Percentiles rank a stretch among this genome's conserved stretches.
Evolutionary conservation across 495 filamentous ascomycete genomes (phyloP).

Genomic region (Pseudoneurospora amorphoporcata): DNA sequence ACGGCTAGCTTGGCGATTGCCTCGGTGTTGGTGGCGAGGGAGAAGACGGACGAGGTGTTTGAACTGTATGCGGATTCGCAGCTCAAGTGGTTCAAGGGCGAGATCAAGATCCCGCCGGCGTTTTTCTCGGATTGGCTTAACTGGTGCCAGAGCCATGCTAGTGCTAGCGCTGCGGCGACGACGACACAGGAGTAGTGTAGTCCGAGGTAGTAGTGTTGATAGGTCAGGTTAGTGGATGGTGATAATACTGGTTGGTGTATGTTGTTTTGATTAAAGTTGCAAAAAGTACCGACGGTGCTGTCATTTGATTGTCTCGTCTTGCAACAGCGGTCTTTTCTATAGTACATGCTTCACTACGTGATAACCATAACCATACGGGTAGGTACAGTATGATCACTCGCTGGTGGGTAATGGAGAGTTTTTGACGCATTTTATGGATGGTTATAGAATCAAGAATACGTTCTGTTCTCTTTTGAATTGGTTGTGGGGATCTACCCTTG

Average conservation of each 20-base stretch:
- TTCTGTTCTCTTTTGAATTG: too few relatives aligned
- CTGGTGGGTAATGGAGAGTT: too few relatives aligned
- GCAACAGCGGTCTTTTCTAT: too few relatives aligned
- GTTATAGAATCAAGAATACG: too few relatives aligned
- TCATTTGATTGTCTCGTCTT: not conserved
- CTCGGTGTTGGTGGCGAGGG: slow-evolving; percentile 22
- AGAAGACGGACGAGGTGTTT: slow-evolving; percentile 13
- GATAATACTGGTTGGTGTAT: not conserved
- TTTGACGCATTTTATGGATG: too few relatives aligned
- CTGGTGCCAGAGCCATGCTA: slow-evolving; percentile 45
- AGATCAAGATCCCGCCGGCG: slow-evolving; percentile 35
- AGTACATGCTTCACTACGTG: too few relatives aligned
- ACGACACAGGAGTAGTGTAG: slow-evolving; percentile 1
- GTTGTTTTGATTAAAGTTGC: not conserved
- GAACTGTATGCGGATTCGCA: slow-evolving; percentile 34
- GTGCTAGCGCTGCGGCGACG: slow-evolving; percentile 2
- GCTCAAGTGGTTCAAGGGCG: slow-evolving; percentile 32
- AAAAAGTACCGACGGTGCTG: not conserved
- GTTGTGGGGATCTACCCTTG: too few relatives aligned
- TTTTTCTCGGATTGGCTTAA: slow-evolving; percentile 48
- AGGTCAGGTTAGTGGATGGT: not conserved
- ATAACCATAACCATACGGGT: too few relatives aligned
- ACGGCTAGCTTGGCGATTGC: slow-evolving; percentile 39
- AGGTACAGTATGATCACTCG: too few relatives aligned
- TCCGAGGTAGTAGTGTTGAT: not conserved